Evolutionary conservation across 23 red algal species (phyloP).

Genomic region (Agarophyton chilense): DNA sequence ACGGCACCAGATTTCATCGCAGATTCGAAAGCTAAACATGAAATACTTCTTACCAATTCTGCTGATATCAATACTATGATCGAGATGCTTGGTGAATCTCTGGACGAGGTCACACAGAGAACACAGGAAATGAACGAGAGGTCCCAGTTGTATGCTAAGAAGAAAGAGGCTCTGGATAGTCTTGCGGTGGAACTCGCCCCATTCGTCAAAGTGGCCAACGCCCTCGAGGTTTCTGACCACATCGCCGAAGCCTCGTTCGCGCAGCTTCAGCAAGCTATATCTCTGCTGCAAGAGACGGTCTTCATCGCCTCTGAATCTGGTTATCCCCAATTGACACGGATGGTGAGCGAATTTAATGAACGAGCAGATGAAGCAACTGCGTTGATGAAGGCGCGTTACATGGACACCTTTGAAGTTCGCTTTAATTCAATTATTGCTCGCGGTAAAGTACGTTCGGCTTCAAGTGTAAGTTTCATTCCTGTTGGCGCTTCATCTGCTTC

Average conservation of each 20-base stretch:
- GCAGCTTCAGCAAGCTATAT: conserved; percentile 38
- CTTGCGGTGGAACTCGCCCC: conserved; percentile 41
- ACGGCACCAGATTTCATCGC: conserved; percentile 48
- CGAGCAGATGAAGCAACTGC: conserved; percentile 52
- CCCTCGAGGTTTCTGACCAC: conserved; percentile 33
- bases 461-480: not conserved
- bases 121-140: conserved; percentile 32
- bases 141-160: conserved; percentile 4
- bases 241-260: conserved; percentile 30
- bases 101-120: conserved; percentile 63
- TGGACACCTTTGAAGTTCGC: conserved; percentile 61
- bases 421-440: conserved; percentile 28
- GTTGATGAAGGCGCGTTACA: conserved; percentile 58
- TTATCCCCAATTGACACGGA: conserved; percentile 34
- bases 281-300: not conserved
- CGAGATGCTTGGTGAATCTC: conserved; percentile 70
- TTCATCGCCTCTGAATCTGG: conserved; percentile 29
- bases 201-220: conserved; percentile 43
- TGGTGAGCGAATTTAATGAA: conserved; percentile 42
- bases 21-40: conserved; percentile 4
- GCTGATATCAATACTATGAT: conserved; percentile 32
- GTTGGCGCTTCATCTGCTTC: not conserved
- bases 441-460: not conserved
- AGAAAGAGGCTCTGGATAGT: conserved; percentile 30
- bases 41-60: conserved; percentile 20